Evolutionary conservation across 495 filamentous ascomycete genomes (phyloP).

Genomic region (Talaromyces wortmannii): DNA sequence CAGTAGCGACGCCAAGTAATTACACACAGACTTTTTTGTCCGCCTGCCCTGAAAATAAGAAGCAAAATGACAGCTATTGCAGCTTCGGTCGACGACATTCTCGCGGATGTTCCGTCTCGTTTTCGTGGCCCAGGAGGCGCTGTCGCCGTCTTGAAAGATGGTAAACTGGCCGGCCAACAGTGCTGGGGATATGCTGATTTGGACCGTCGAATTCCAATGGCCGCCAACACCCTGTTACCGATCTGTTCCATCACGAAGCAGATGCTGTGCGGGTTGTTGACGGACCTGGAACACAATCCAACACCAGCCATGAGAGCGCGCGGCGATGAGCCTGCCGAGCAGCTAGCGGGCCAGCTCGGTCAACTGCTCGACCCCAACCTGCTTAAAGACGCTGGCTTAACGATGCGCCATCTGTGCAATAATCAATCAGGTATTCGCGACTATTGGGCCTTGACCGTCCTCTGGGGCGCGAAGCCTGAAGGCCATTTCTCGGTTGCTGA

Average conservation of each 20-base stretch:
- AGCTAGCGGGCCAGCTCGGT: constrained; percentile 12
- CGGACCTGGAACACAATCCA: constrained; percentile 19
- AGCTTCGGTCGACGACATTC: background rate
- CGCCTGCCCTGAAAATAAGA: background rate
- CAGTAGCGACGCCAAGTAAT: background rate
- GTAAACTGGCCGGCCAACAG: constrained; percentile 16
- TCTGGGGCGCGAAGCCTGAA: constrained; percentile 23
- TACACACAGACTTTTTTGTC: background rate
- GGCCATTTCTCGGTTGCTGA: constrained; percentile 14
- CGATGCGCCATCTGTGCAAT: constrained; percentile 17
- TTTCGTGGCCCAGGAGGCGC: constrained; percentile 22
- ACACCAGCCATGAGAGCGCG: constrained; percentile 12
- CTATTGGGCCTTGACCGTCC: constrained; percentile 28
- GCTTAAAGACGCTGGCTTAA: constrained; percentile 9
- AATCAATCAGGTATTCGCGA: constrained; percentile 29
- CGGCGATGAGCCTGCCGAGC: constrained; percentile 10
- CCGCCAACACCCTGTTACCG: constrained; percentile 15
- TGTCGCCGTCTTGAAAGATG: constrained; percentile 21
- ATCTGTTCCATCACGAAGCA: constrained; percentile 33
- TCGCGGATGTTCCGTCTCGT: background rate
- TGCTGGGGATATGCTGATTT: constrained; percentile 28
- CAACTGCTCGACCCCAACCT: constrained; percentile 14
- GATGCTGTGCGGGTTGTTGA: constrained; percentile 20
- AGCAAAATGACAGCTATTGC: background rate
- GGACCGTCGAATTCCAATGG: constrained; percentile 15